These are phyloP conservation scores for Mycosarcoma mackinlayi DNA, from an alignment of 1,284 basidiomycete species.

Conservation along the genomic window DNA sequence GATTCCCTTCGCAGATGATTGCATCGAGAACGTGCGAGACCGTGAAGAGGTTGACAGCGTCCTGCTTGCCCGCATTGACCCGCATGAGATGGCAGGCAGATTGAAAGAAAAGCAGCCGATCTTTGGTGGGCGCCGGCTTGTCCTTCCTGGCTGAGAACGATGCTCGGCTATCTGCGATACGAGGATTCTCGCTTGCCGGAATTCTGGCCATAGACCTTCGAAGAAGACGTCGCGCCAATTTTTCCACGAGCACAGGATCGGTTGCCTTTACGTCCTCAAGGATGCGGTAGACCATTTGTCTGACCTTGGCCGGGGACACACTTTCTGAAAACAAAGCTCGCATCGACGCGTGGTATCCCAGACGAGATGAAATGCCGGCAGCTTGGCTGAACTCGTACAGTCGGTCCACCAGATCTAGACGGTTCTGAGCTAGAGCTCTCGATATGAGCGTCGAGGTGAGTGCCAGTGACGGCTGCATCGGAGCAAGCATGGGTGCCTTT, in stretches of 20 bases:
- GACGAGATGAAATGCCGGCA: constrained; percentile 11
- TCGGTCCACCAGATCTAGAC: constrained; percentile 26
- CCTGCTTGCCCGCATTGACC: constrained; percentile 15
- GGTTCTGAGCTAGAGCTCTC: constrained; percentile 16
- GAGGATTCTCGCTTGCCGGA: neutral
- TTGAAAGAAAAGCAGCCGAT: constrained; percentile 10
- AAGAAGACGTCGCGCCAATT: constrained; percentile 18
- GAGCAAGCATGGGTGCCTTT: constrained; percentile 15
- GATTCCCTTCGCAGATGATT: neutral
- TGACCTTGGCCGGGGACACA: constrained; percentile 12
- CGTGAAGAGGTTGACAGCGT: constrained; percentile 29
- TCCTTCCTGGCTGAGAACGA: neutral
- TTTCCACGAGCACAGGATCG: constrained; percentile 26
- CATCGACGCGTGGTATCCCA: constrained; percentile 5
- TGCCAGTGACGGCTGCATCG: constrained; percentile 27
- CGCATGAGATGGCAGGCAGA: constrained; percentile 20
- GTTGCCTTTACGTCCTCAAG: constrained; percentile 11
- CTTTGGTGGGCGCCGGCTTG: neutral
- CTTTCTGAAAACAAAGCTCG: constrained; percentile 8
- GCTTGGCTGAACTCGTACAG: constrained; percentile 21
- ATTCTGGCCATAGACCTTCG: constrained; percentile 1
- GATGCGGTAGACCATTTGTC: constrained; percentile 1
- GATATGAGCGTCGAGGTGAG: constrained; percentile 29
- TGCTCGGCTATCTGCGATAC: neutral
- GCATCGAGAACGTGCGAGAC: constrained; percentile 21